Evolutionary conservation across 108 stramenopile species (phyloP).

Genomic region (Mediolabrus comicus): DNA sequence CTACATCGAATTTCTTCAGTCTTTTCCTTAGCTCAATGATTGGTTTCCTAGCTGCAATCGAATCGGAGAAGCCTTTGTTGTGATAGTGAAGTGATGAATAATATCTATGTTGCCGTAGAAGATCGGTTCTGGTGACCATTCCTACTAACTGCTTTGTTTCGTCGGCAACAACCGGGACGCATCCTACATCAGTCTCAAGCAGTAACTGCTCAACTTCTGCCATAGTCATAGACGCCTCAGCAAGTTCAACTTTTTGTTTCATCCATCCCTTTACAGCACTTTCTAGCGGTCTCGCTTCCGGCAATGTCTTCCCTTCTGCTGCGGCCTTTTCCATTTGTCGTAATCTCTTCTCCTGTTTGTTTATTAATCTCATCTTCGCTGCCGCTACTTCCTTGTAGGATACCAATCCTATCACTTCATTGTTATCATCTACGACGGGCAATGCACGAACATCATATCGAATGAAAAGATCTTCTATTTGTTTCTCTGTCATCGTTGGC

Average conservation of each 20-base stretch:
- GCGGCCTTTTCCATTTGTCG: conserved; percentile 40
- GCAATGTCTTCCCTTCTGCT: conserved; percentile 31
- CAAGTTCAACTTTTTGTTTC: conserved; percentile 83
- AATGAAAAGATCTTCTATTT: conserved; percentile 85
- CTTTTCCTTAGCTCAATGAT: conserved; percentile 80
- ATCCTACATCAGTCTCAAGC: conserved; percentile 81
- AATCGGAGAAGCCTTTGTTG: conserved; percentile 85
- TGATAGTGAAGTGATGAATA: conserved; percentile 86
- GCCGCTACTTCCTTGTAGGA: conserved; percentile 90
- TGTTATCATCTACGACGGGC: conserved; percentile 83
- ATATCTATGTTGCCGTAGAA: conserved; percentile 84
- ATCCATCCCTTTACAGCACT: conserved; percentile 90
- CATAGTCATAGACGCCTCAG: conserved; percentile 76
- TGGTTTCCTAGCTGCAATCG: conserved; percentile 69
- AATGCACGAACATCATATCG: conserved; percentile 86
- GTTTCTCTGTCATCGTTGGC: conserved; percentile 79
- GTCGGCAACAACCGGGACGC: conserved; percentile 81
- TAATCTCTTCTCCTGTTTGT: conserved; percentile 58
- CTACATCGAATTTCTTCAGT: conserved; percentile 81
- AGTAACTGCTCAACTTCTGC: conserved; percentile 80
- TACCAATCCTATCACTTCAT: conserved; percentile 81
- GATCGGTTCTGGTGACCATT: conserved; percentile 87
- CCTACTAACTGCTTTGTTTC: conserved; percentile 77
- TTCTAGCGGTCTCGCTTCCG: conserved; percentile 51
- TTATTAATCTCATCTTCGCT: conserved; percentile 63